Percentiles rank a stretch among this genome's conserved stretches.
Evolutionary conservation across 345 rosid genomes (phyloP).

Genomic region (Physaria fendleri): DNA sequence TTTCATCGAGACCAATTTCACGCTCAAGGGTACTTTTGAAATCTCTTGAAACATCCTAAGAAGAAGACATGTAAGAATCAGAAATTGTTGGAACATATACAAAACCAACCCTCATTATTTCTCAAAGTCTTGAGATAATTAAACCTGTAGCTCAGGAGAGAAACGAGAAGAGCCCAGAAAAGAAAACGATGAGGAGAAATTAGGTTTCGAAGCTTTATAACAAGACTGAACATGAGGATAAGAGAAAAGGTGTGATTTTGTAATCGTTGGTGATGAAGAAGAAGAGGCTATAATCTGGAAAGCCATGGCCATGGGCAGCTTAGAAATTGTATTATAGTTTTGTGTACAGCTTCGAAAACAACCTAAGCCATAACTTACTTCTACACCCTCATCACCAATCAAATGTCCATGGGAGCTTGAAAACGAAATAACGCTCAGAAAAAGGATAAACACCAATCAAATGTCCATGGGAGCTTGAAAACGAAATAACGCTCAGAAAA

Average conservation of each 20-base stretch:
- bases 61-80: constrained; percentile 2
- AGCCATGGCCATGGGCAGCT: constrained; percentile 42
- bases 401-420: constrained; percentile 13
- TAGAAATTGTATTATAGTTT: constrained; percentile 7
- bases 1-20: constrained; percentile 81
- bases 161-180: constrained; percentile 37
- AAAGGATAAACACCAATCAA: constrained; percentile 12
- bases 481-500: not conserved
- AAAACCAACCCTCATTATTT: not conserved
- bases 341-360: constrained; percentile 5
- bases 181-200: constrained; percentile 31
- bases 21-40: constrained; percentile 91
- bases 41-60: constrained; percentile 91
- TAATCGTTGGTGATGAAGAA: constrained; percentile 30
- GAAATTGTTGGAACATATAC: not conserved
- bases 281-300: constrained; percentile 32
- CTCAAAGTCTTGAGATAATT: not conserved
- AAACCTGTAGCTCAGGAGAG: constrained; percentile 80
- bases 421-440: not conserved
- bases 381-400: constrained; percentile 18
- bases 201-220: constrained; percentile 30
- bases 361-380: constrained; percentile 18
- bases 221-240: constrained; percentile 24
- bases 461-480: constrained; percentile 12
- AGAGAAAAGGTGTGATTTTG: constrained; percentile 25